These are phyloP conservation scores for Ambrosia hybrid DNA, from an alignment of 140 eudicot genomes.

Conservation along the genomic window DNA sequence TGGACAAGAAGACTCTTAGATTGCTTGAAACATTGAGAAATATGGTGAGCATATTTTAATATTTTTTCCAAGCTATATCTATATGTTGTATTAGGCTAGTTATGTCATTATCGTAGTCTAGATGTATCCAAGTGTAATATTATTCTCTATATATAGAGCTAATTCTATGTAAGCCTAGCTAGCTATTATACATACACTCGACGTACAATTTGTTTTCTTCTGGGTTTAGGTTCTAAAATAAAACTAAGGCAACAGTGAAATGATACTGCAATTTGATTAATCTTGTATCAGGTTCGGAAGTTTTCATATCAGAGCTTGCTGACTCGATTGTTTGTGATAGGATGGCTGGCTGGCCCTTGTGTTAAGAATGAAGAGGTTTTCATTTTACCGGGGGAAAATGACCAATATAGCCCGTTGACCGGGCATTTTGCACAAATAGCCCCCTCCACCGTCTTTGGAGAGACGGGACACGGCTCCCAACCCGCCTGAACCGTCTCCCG, in stretches of 20 bases:
- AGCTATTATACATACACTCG: neutral
- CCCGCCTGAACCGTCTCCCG: no score
- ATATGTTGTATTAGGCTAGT: neutral
- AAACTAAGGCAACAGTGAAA: neutral
- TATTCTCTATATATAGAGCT: neutral
- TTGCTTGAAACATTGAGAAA: conserved; percentile 78
- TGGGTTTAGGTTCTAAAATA: no score
- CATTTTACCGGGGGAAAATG: no score
- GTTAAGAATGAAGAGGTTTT: conserved; percentile 47
- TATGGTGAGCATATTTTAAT: conserved; percentile 58
- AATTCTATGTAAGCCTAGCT: neutral
- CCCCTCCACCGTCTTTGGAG: no score
- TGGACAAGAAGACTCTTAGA: conserved; percentile 88
- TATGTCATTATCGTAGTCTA: neutral
- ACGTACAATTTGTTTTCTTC: neutral
- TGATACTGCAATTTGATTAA: neutral
- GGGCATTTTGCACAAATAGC: no score
- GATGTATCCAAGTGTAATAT: no score
- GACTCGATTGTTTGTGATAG: conserved; percentile 58
- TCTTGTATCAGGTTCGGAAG: conserved; percentile 67
- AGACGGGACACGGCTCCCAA: no score
- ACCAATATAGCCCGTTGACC: no score
- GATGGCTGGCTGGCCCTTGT: conserved; percentile 36
- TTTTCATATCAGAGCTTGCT: conserved; percentile 68
- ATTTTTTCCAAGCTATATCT: neutral